phyloP scores from a whole-genome alignment of 176 grass and related monocot species.

The Aegilops sharonensis region DNA sequence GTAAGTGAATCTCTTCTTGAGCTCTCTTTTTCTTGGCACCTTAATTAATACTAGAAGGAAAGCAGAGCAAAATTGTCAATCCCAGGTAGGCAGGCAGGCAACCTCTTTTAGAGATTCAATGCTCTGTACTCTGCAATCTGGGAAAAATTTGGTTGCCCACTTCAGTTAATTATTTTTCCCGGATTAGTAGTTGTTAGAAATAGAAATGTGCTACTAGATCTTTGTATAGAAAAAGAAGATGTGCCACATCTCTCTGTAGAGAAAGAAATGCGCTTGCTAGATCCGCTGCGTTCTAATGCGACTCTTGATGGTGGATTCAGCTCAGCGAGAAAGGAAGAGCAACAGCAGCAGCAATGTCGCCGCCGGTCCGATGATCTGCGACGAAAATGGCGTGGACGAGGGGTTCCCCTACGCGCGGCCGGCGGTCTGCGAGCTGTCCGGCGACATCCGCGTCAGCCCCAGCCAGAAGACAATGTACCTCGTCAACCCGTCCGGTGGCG shows the following conservation, averaged over 20 bases:
- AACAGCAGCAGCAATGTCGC: background rate
- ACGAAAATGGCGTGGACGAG: slow-evolving; percentile 56
- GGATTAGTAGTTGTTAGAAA: too few species aligned
- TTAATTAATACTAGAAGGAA: background rate
- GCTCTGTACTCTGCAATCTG: slow-evolving; percentile 15
- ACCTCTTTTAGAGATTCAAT: background rate
- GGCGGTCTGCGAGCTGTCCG: slow-evolving; percentile 55
- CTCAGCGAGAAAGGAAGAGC: background rate
- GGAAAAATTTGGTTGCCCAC: background rate
- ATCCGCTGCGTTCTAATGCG: background rate
- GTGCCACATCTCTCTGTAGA: too few species aligned
- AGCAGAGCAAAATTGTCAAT: background rate
- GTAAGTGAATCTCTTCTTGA: slow-evolving; percentile 23
- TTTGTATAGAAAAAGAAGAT: too few species aligned
- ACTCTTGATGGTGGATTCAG: background rate
- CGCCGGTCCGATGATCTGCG: slow-evolving; percentile 38
- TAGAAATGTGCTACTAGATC: too few species aligned
- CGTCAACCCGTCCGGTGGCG: slow-evolving; percentile 33
- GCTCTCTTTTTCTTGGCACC: background rate
- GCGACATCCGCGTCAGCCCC: slow-evolving; percentile 57
- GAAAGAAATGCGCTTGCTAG: too few species aligned
- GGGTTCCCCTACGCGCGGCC: slow-evolving; percentile 65
- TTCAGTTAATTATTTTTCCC: too few species aligned
- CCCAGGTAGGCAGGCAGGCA: background rate
- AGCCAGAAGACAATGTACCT: slow-evolving; percentile 52